A percentile compares a stretch with the other conserved stretches of the same genome.
Evolutionary conservation across 2,329 filamentous ascomycete genomes (phyloP).

Genomic region (Fusarium burgessii): DNA sequence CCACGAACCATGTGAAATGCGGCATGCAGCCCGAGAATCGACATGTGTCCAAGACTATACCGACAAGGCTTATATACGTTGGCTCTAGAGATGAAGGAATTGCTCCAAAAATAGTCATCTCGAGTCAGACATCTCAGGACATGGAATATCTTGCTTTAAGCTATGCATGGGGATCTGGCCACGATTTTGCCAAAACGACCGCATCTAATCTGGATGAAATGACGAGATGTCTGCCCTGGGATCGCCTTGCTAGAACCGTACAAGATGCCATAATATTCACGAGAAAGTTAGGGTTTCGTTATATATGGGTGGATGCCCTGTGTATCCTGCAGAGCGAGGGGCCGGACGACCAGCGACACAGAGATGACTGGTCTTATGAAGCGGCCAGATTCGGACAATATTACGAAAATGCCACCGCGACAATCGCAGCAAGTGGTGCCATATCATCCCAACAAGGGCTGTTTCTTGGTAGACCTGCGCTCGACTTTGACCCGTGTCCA

Average conservation of each 20-base stretch:
- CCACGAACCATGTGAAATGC: background rate
- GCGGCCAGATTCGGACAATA: conserved; percentile 9
- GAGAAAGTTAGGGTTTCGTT: background rate
- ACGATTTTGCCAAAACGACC: background rate
- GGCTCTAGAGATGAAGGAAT: background rate
- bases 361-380: conserved; percentile 4
- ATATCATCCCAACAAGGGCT: background rate
- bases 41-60: background rate
- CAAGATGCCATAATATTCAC: background rate
- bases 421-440: background rate
- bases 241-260: background rate
- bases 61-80: conserved; percentile 5
- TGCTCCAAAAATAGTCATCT: background rate
- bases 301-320: conserved; percentile 8
- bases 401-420: background rate
- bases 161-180: conserved; percentile 5
- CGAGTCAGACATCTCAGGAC: background rate
- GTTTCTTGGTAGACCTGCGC: background rate
- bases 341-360: background rate
- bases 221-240: background rate
- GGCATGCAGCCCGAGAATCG: no score
- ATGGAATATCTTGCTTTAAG: conserved; percentile 8
- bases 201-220: conserved; percentile 1
- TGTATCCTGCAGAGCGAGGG: conserved; percentile 12
- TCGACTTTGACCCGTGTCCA: background rate